Evolutionary conservation across 257 asterid genomes (phyloP).

Genomic region (Solanum pinnatisectum): DNA sequence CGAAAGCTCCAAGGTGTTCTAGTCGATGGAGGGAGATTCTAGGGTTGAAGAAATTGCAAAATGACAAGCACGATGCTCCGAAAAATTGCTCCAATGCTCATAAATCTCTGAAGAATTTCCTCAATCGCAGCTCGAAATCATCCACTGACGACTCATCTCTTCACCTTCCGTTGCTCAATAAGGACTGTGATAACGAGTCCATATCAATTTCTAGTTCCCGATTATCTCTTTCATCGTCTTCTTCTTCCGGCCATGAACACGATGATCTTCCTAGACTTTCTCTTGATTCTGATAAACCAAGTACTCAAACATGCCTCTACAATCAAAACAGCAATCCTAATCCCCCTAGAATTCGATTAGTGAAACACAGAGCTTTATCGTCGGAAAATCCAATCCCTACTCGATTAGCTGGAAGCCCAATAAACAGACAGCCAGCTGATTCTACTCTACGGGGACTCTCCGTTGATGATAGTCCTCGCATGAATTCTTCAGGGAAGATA

Average conservation of each 20-base stretch:
- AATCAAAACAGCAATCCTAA: neutral
- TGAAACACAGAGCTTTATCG: constrained; percentile 33
- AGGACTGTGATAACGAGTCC: constrained; percentile 31
- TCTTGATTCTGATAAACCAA: constrained; percentile 37
- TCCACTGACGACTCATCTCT: constrained; percentile 25
- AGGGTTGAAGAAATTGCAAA: constrained; percentile 19
- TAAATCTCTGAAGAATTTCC: constrained; percentile 26
- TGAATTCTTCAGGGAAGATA: constrained; percentile 86
- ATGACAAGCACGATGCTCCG: neutral
- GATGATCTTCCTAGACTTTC: constrained; percentile 54
- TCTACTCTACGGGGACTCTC: constrained; percentile 24
- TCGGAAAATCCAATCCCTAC: constrained; percentile 45
- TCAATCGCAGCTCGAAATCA: constrained; percentile 28
- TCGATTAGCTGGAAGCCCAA: constrained; percentile 7
- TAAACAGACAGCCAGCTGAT: constrained; percentile 22
- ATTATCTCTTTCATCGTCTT: constrained; percentile 40
- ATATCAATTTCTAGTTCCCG: constrained; percentile 30
- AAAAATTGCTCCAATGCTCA: neutral
- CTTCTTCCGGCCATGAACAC: constrained; percentile 51
- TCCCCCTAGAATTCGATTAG: constrained; percentile 25
- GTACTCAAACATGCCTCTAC: neutral
- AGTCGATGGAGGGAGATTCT: constrained; percentile 37
- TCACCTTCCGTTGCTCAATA: constrained; percentile 30
- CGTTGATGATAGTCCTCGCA: constrained; percentile 73
- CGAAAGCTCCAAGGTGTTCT: constrained; percentile 37